Conservation (phyloP, 768 basidiomycete species). For the Udeniomyces megalosporus region DNA sequence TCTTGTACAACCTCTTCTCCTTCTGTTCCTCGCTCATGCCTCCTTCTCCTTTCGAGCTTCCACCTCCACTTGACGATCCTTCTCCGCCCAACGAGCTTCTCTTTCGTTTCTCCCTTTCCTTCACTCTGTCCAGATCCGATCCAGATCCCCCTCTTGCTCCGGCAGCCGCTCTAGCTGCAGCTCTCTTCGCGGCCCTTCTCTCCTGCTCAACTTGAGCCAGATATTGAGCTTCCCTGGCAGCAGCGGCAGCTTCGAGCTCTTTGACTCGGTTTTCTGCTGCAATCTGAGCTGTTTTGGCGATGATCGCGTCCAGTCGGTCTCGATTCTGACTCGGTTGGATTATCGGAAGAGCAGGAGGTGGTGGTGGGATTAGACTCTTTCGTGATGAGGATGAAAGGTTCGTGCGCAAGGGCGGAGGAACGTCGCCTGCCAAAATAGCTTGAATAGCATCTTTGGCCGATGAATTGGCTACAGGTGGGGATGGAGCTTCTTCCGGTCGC, state of each 20-base stretch:
- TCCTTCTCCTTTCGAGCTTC: constrained; percentile 5
- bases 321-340: constrained; percentile 17
- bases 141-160: background rate
- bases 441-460: no score
- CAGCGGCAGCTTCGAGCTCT: constrained; percentile 16
- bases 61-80: constrained; percentile 10
- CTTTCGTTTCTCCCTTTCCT: background rate
- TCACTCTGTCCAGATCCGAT: background rate
- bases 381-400: no score
- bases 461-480: constrained; percentile 8
- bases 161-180: background rate
- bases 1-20: constrained; percentile 66
- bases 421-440: no score
- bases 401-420: no score
- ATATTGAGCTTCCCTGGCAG: constrained; percentile 9
- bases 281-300: constrained; percentile 28
- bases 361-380: no score
- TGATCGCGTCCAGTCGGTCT: constrained; percentile 28
- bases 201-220: constrained; percentile 10
- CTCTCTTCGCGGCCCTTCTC: background rate
- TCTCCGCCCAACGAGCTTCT: background rate
- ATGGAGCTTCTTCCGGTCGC: background rate
- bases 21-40: constrained; percentile 18
- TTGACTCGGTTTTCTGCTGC: constrained; percentile 1
- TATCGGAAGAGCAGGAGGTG: constrained; percentile 10